Conservation (phyloP, 1,284 basidiomycete genomes). For the Rhodotorula glutinis region DNA sequence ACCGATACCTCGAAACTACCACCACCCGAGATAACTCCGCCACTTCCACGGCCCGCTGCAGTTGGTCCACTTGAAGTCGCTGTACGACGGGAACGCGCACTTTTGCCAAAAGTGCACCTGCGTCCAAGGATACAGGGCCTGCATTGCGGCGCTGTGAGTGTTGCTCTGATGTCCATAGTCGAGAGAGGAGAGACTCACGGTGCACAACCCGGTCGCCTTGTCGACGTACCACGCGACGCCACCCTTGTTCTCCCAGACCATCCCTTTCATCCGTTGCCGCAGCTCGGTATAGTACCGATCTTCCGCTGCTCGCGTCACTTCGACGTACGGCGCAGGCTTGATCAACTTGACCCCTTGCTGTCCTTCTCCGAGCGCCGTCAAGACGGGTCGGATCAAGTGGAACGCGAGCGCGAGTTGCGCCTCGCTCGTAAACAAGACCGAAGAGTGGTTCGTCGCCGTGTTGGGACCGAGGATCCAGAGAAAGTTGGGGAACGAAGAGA, state of each 20-base stretch:
- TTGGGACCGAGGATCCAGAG: conserved; percentile 35
- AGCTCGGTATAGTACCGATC: conserved; percentile 21
- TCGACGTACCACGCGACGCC: conserved; percentile 35
- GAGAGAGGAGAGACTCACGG: background rate
- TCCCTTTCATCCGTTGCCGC: conserved; percentile 25
- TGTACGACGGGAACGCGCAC: conserved; percentile 13
- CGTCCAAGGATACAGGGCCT: conserved; percentile 33
- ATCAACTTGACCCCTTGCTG: no score
- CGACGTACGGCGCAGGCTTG: conserved; percentile 24
- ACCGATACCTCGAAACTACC: no score
- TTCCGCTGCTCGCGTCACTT: conserved; percentile 31
- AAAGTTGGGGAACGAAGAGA: conserved; percentile 16
- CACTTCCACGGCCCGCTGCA: background rate
- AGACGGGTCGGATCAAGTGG: conserved; percentile 31
- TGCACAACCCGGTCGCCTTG: conserved; percentile 23
- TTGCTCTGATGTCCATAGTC: background rate
- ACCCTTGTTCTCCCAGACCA: conserved; percentile 31
- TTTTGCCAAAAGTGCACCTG: conserved; percentile 34
- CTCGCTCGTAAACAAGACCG: conserved; percentile 34
- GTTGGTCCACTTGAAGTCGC: conserved; percentile 20
- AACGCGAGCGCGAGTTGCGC: conserved; percentile 30
- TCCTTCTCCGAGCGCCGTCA: background rate
- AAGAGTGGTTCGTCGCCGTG: conserved; percentile 29
- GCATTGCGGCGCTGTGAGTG: background rate
- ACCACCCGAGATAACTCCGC: conserved; percentile 3